These are phyloP conservation scores for Solanum okadae DNA, from an alignment of 257 asterid species.

Conservation along the genomic window DNA sequence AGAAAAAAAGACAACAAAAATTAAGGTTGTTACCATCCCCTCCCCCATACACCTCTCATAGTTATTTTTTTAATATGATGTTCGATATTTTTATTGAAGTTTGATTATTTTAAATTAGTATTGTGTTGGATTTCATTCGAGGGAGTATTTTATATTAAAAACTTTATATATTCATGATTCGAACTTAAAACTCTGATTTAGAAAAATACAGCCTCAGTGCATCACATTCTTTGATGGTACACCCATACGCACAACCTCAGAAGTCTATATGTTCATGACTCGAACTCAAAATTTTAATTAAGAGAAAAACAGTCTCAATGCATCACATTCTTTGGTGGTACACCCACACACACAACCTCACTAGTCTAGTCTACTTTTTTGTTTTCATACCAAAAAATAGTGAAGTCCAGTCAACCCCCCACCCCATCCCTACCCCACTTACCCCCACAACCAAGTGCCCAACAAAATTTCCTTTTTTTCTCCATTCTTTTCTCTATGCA, in stretches of 20 bases:
- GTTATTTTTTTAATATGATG: no score
- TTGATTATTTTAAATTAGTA: no score
- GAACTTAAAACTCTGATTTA: no score
- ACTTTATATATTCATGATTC: no score
- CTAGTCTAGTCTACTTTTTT: neutral
- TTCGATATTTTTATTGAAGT: neutral
- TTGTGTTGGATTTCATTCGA: no score
- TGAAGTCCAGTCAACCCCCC: neutral
- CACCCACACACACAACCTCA: neutral
- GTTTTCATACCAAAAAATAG: neutral
- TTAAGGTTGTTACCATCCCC: neutral
- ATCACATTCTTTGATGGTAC: no score
- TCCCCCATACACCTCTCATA: neutral
- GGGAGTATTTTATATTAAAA: no score
- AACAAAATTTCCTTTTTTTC: neutral
- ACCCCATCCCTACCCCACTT: neutral
- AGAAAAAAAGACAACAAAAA: neutral
- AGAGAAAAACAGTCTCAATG: fast-evolving
- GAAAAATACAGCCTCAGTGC: fast-evolving
- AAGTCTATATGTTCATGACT: neutral
- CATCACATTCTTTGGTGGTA: neutral
- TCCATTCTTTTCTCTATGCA: neutral
- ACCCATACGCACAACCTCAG: neutral
- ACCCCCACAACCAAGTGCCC: neutral
- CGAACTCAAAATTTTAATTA: no score